Percentiles rank a stretch among this genome's conserved stretches.
These are phyloP conservation scores for Stephania yunnanensis DNA, from an alignment of 164 flowering plant species.

Conservation along the genomic window DNA sequence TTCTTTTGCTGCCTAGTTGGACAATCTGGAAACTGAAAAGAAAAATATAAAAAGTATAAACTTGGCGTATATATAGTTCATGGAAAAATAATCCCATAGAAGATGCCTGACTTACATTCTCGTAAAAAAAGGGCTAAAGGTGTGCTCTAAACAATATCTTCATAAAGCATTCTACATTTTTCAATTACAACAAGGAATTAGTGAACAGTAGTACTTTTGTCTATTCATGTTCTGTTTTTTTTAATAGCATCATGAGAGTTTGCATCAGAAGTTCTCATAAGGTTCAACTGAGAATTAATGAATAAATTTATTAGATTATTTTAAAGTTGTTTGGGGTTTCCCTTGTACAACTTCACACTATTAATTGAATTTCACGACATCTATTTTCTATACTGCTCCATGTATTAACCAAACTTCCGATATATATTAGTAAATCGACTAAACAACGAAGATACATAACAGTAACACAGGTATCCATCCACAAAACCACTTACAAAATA, in stretches of 20 bases:
- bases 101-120: too few species aligned
- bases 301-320: too few species aligned
- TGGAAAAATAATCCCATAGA: too few species aligned
- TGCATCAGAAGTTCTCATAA: too few species aligned
- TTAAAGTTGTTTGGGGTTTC: not conserved
- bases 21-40: constrained; percentile 72
- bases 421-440: not conserved
- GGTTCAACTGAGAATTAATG: too few species aligned
- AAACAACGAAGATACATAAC: not conserved
- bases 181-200: too few species aligned
- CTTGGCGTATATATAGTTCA: too few species aligned
- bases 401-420: not conserved
- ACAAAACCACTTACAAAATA: not conserved
- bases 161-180: not conserved
- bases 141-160: not conserved
- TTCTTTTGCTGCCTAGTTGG: constrained; percentile 91
- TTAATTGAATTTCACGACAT: not conserved
- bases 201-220: too few species aligned
- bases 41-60: not conserved
- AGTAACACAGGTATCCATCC: not conserved
- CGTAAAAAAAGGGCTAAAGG: too few species aligned
- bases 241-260: too few species aligned
- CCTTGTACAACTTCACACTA: not conserved
- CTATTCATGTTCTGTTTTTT: too few species aligned
- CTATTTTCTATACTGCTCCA: not conserved